Conservation (phyloP, 164 flowering plant species). For the Magnolia sinica region DNA sequence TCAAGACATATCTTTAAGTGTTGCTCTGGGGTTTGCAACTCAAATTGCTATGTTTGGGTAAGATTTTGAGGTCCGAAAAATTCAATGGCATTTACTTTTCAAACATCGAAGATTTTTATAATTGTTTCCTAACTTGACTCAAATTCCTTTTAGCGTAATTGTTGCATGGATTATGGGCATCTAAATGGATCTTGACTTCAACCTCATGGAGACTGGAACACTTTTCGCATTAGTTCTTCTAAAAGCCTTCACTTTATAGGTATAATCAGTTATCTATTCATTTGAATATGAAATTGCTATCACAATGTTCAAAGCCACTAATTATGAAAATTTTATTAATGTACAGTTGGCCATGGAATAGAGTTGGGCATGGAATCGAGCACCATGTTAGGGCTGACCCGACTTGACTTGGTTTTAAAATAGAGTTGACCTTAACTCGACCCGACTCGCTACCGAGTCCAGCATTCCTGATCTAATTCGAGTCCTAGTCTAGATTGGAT, state of each 20-base stretch:
- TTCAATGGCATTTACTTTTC: background rate
- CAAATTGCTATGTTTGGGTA: conserved; percentile 92
- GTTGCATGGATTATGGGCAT: conserved; percentile 76
- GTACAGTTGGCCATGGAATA: too few relatives aligned
- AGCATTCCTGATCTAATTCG: too few relatives aligned
- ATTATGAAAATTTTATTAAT: background rate
- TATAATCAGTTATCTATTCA: background rate
- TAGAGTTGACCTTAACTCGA: too few relatives aligned
- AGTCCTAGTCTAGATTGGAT: too few relatives aligned
- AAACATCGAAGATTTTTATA: background rate
- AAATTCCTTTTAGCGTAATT: conserved; percentile 75
- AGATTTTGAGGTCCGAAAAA: conserved; percentile 11
- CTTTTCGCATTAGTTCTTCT: conserved; percentile 62
- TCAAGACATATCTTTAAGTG: too few relatives aligned
- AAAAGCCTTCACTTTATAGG: conserved; percentile 39
- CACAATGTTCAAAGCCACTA: background rate
- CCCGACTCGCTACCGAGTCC: too few relatives aligned
- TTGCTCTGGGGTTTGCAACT: conserved; percentile 90
- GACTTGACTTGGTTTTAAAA: too few relatives aligned
- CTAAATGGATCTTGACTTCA: conserved; percentile 72
- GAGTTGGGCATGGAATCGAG: too few relatives aligned
- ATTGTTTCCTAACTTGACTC: conserved; percentile 1
- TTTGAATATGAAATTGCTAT: background rate
- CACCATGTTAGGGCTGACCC: too few relatives aligned
- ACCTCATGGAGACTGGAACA: conserved; percentile 63